These are phyloP conservation scores for Cladosporium austrohemisphaericum DNA, from an alignment of 2,329 filamentous ascomycete genomes.

Conservation along the genomic window DNA sequence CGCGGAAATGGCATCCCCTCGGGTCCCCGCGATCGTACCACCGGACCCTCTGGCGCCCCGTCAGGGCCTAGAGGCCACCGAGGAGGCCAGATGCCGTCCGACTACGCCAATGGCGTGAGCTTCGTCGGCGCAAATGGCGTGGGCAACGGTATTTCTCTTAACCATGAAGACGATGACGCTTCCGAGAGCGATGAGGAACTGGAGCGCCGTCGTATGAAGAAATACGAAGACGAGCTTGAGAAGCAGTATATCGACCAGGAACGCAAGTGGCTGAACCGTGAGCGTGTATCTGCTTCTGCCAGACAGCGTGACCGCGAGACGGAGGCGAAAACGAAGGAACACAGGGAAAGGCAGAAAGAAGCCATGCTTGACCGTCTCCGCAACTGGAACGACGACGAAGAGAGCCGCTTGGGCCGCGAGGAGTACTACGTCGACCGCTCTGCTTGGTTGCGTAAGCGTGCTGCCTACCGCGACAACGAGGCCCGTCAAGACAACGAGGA, in stretches of 20 bases:
- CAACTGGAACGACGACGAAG: constrained; percentile 88
- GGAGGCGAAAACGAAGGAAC: constrained; percentile 69
- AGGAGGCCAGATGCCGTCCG: constrained; percentile 61
- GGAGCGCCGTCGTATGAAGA: constrained; percentile 65
- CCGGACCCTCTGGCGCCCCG: constrained; percentile 64
- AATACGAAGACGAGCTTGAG: constrained; percentile 71
- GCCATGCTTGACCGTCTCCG: constrained; percentile 68
- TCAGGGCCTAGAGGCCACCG: constrained; percentile 61
- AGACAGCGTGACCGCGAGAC: constrained; percentile 79
- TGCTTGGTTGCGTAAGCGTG: constrained; percentile 79
- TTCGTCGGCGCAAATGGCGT: constrained; percentile 75
- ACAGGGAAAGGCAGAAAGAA: constrained; percentile 59
- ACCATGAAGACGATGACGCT: constrained; percentile 72
- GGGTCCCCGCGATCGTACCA: constrained; percentile 54
- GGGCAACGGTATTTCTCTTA: constrained; percentile 46
- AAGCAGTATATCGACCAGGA: constrained; percentile 81
- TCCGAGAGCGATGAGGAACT: constrained; percentile 85
- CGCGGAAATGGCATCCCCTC: constrained; percentile 72
- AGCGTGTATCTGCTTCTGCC: constrained; percentile 77
- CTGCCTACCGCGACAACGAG: constrained; percentile 69
- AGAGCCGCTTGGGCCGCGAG: constrained; percentile 73
- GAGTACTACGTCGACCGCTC: constrained; percentile 86
- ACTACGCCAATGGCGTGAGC: constrained; percentile 71
- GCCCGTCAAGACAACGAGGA: constrained; percentile 76
- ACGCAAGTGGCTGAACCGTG: constrained; percentile 84